Base-by-base conservation (phyloP, 352 stramenopile species). In the Phytophthora multivora region DNA sequence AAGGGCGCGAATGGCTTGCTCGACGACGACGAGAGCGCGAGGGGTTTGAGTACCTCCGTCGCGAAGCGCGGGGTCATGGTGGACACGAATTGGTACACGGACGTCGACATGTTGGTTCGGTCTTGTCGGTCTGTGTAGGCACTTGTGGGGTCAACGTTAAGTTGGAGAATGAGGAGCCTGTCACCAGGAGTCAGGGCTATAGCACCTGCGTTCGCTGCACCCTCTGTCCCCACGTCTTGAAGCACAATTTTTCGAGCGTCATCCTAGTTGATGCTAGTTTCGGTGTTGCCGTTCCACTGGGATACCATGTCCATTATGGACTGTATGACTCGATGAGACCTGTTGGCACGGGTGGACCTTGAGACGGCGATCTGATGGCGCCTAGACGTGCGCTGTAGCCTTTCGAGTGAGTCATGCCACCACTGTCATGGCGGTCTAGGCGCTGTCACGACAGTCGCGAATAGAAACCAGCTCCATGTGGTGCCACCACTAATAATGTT, bases 71-170 rank as follows among this genome's bases (percentile, higher is more conserved):
- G 59, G 19, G 64, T 61, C 46, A 65, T 69, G 48, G 12, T 64
- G 25, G 58, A 69, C 0, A 57, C 58, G 64, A 59, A 61, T 49
- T 63, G 59, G 51, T 68, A 68, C 57, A 72, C 64, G 57, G 57
- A 59, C 12, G 64, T 68, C 38, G 64, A 69, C 64, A 69, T 69
- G 30, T 25, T 5, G 25, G 18, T 26, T 43, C 19, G 23, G 47
- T 43, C 36, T 19, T 51, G 38, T 45, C 48, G 19, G 26, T 66
- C 15, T 19, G 35, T 54, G 51, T 42, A 16, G 30, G 40, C 30
- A 25, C 59, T 61, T 73, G 59, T 52, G 58, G 25, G 46, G 47
- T 69, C 47, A 65, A 69, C 59, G 59, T 18, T 63, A 69, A 55
- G 65, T 73, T 73, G 65, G 21, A 40, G 30, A 73, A 62, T 73